Evolutionary conservation across 805 yeast species (phyloP), one percentile per base, ranked within the genome.

Genomic region (Candida pseudoglaebosa): DNA sequence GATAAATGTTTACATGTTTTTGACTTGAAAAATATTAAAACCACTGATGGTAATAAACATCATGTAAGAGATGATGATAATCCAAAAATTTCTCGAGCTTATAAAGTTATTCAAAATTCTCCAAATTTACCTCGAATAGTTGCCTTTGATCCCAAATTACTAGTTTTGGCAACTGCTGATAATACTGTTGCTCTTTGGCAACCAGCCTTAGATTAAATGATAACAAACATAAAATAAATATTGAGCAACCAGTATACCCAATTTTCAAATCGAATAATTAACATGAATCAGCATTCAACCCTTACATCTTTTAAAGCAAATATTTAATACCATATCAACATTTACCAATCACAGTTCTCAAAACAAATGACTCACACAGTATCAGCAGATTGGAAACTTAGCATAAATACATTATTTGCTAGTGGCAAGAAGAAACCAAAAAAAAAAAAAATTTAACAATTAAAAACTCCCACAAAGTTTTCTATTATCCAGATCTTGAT

Each of bases 151-250:
- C 91, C 91, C 2, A 73, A 73, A 44, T 56, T 75, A 24, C 67
- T 78, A 54, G 67, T 74, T 41, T 55, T 84, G 47, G 84, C 87
- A 2, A 71, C 88, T 1, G 87, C 85, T 5, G 84, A 80, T 52
- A 72, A 54, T 33, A 45, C 54, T 4, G 72, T 67, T 6, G 43
- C 59, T 5, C 45, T 68, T 22, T 68, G 73, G 73, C 59, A 59
- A 40, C 63, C 71, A 15, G 15, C 18, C 12, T 18, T 26, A 8
- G 31, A 16, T 21, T 29, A 29, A 15, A 13, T 5, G 12, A 13
- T 22, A 8, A 12, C 12, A 8, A 13, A 10, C 9, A 5, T 26
- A n/a, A 26, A n/a, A n/a, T n/a, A n/a, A n/a, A n/a, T n/a, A n/a
- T n/a, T n/a, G n/a, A n/a, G n/a, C n/a, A n/a, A n/a, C n/a, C n/a